Evolutionary conservation across 2,329 filamentous ascomycete species (phyloP).

Genomic region (Beauveria caledonica): DNA sequence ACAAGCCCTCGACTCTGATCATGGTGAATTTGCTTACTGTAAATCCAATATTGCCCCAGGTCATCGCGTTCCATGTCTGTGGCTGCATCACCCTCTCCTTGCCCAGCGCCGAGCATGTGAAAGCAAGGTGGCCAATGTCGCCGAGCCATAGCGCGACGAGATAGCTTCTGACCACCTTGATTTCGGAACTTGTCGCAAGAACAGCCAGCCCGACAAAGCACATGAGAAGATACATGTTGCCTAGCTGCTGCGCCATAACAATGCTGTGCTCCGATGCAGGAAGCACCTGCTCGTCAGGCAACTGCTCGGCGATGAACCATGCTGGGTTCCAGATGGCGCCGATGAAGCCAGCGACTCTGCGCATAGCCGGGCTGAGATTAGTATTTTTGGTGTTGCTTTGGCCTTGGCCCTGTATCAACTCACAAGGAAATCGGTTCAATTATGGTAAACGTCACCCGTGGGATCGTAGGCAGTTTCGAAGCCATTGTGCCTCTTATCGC

Average conservation of each 20-base stretch:
- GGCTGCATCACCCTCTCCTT: constrained; percentile 44
- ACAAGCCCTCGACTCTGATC: not conserved
- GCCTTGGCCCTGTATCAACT: constrained; percentile 19
- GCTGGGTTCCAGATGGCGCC: constrained; percentile 47
- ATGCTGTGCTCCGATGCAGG: constrained; percentile 37
- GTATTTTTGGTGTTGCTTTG: not conserved
- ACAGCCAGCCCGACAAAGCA: constrained; percentile 56
- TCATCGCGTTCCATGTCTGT: constrained; percentile 56
- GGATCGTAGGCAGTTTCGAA: constrained; percentile 53
- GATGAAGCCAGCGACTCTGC: constrained; percentile 51
- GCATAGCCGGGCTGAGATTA: not conserved
- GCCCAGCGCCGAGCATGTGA: constrained; percentile 52
- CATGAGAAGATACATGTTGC: constrained; percentile 61
- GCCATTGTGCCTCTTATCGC: constrained; percentile 37
- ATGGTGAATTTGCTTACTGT: constrained; percentile 40
- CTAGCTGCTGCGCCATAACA: constrained; percentile 58
- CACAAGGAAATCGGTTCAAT: constrained; percentile 63
- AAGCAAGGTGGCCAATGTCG: constrained; percentile 59
- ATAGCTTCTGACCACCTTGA: constrained; percentile 59
- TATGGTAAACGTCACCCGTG: constrained; percentile 58
- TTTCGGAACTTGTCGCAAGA: constrained; percentile 55
- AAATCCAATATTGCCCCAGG: constrained; percentile 64
- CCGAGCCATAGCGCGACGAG: constrained; percentile 56
- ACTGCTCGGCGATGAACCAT: constrained; percentile 58
- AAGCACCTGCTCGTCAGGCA: constrained; percentile 31